Conservation (phyloP, 208 protist genomes). For the Leishmania gerbilli region DNA sequence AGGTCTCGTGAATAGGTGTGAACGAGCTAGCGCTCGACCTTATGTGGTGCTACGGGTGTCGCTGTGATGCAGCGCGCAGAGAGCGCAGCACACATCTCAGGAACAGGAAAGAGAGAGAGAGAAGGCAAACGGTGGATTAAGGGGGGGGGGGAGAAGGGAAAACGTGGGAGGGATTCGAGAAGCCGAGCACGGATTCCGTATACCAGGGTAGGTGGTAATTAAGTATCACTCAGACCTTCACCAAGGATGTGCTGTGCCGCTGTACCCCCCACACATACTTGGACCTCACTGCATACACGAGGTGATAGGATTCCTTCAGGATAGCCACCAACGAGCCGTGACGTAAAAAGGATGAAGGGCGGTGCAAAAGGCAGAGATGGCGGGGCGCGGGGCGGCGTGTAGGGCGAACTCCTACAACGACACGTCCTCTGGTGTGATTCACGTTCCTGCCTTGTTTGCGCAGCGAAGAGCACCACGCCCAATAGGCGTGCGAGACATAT, state of each 20-base stretch:
- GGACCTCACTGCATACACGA: not conserved
- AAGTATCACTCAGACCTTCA: not conserved
- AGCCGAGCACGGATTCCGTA: not conserved
- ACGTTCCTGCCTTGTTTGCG: not conserved
- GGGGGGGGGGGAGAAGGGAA: too few relatives aligned
- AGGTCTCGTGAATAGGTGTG: not conserved
- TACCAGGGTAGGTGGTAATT: not conserved
- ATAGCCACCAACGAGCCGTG: not conserved
- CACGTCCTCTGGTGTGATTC: too few relatives aligned
- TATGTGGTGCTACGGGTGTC: not conserved
- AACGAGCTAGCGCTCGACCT: not conserved
- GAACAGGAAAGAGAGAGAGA: slow-evolving; percentile 3
- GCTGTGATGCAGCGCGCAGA: not conserved
- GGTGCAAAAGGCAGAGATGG: not conserved
- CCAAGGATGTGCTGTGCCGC: not conserved
- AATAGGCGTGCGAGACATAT: not conserved
- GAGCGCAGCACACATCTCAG: not conserved
- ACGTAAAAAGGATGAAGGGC: slow-evolving; percentile 4
- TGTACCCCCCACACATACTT: not conserved
- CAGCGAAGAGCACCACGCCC: not conserved
- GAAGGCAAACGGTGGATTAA: not conserved
- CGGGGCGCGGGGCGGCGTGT: too few relatives aligned
- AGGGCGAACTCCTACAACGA: not conserved
- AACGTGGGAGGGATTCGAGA: not conserved
- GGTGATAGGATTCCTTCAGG: not conserved